phyloP scores from a whole-genome alignment of 176 grass and related monocot species.

The Paspalum notatum region DNA sequence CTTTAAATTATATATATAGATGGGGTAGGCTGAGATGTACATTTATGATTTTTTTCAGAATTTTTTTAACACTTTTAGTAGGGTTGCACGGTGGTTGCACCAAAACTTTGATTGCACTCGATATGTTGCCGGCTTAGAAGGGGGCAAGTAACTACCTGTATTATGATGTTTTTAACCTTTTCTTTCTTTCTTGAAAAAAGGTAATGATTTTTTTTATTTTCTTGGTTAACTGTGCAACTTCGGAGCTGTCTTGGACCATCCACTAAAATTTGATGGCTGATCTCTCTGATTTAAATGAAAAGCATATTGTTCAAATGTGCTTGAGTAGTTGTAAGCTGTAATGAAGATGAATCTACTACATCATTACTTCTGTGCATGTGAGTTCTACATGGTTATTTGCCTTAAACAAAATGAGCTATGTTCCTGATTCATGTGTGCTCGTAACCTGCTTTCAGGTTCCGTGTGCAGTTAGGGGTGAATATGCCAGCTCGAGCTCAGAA shows the following conservation, averaged over 20 bases:
- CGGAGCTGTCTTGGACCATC: background rate
- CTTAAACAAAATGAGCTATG: background rate
- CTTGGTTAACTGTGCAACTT: background rate
- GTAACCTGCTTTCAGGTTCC: constrained; percentile 63
- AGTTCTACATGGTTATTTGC: background rate
- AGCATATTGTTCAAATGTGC: background rate
- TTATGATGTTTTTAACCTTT: background rate
- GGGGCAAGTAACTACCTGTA: background rate
- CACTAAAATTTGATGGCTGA: background rate
- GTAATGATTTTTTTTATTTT: background rate
- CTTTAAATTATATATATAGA: too few species aligned
- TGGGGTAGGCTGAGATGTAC: too few species aligned
- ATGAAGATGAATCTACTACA: background rate
- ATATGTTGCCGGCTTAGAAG: too few species aligned
- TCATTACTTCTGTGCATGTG: background rate
- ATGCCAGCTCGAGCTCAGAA: constrained; percentile 87
- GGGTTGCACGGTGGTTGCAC: too few species aligned
- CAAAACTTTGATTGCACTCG: too few species aligned
- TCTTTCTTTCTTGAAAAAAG: background rate
- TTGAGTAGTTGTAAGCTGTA: background rate
- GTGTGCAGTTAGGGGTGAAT: constrained; percentile 92
- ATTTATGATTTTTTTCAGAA: too few species aligned
- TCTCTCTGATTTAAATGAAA: background rate
- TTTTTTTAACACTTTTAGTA: too few species aligned
- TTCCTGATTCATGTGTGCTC: constrained; percentile 20